A percentile compares a stretch with the other conserved stretches of the same genome.
Evolutionary conservation across 148 eudicot species (phyloP).

Genomic region (Salicornia ramosissima): DNA sequence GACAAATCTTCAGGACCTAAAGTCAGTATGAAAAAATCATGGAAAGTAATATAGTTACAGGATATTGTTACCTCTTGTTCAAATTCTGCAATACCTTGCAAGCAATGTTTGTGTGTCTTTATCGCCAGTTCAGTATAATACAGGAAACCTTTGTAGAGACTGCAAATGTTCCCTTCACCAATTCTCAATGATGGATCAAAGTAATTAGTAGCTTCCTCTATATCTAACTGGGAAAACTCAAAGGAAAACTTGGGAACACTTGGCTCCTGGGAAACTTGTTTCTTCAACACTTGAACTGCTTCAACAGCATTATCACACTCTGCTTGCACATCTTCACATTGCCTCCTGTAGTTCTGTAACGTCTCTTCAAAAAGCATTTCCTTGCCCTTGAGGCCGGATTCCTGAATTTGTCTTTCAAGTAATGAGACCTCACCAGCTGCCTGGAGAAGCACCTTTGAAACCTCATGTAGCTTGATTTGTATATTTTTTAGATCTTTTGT

Average conservation of each 20-base stretch:
- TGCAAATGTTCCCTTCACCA: slow-evolving; percentile 72
- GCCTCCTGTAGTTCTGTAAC: slow-evolving; percentile 55
- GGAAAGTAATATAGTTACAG: not conserved
- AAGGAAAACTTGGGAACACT: slow-evolving; percentile 38
- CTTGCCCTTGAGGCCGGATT: not conserved
- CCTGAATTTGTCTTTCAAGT: not conserved
- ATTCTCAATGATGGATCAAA: slow-evolving; percentile 57
- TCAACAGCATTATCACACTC: slow-evolving; percentile 54
- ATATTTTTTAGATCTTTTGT: not conserved
- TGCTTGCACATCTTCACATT: slow-evolving; percentile 50
- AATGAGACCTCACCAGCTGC: slow-evolving; percentile 5
- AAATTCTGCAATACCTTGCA: slow-evolving; percentile 59
- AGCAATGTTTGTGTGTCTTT: slow-evolving; percentile 49
- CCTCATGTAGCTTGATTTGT: not conserved
- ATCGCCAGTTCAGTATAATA: slow-evolving; percentile 75
- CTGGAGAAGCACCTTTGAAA: not conserved
- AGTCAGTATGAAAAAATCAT: not conserved
- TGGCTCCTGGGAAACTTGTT: slow-evolving; percentile 32
- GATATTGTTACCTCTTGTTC: slow-evolving; percentile 60
- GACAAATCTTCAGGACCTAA: not conserved
- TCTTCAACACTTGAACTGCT: slow-evolving; percentile 42
- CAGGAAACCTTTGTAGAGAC: slow-evolving; percentile 52
- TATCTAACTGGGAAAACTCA: slow-evolving; percentile 55
- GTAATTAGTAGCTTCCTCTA: slow-evolving; percentile 53
- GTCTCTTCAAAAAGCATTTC: slow-evolving; percentile 29